phyloP scores from a whole-genome alignment of 2,329 filamentous ascomycete genomes.

The Alternaria ethzedia region DNA sequence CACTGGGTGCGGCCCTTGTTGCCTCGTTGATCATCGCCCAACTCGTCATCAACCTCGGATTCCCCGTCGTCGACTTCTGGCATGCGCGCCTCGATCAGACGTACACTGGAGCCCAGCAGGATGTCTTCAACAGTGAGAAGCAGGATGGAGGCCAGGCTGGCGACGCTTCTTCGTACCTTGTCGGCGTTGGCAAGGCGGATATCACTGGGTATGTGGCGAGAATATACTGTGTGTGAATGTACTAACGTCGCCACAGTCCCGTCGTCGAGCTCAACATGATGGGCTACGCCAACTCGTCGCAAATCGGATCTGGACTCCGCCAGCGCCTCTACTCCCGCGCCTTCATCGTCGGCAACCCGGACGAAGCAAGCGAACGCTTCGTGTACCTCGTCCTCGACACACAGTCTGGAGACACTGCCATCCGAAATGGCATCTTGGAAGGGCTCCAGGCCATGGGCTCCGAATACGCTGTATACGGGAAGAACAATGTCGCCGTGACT shows the following conservation, averaged over 20 bases:
- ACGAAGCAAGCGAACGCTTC: slow-evolving; percentile 72
- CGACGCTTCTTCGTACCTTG: slow-evolving; percentile 61
- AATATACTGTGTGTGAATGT: not conserved
- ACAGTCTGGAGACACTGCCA: slow-evolving; percentile 85
- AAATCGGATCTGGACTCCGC: slow-evolving; percentile 81
- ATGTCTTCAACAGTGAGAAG: slow-evolving; percentile 35
- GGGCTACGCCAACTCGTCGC: slow-evolving; percentile 86
- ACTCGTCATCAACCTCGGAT: slow-evolving; percentile 43
- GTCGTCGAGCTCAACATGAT: slow-evolving; percentile 91
- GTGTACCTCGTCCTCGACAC: slow-evolving; percentile 89
- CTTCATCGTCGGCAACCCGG: slow-evolving; percentile 79
- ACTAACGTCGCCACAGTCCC: slow-evolving; percentile 58
- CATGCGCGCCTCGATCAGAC: slow-evolving; percentile 36
- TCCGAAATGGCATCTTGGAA: slow-evolving; percentile 85
- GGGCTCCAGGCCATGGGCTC: slow-evolving; percentile 71
- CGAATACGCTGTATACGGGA: slow-evolving; percentile 76
- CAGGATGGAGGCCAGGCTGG: slow-evolving; percentile 33
- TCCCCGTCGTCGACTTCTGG: slow-evolving; percentile 47
- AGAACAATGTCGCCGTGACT: slow-evolving; percentile 85
- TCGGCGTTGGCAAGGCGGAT: slow-evolving; percentile 74
- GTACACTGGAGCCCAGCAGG: slow-evolving; percentile 29
- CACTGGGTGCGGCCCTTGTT: slow-evolving; percentile 45
- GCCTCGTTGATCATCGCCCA: slow-evolving; percentile 43
- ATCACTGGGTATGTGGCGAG: slow-evolving; percentile 66
- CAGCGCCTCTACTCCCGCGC: slow-evolving; percentile 88